Conservation (phyloP, 2,329 filamentous ascomycete species). For the Septoria linicola region DNA sequence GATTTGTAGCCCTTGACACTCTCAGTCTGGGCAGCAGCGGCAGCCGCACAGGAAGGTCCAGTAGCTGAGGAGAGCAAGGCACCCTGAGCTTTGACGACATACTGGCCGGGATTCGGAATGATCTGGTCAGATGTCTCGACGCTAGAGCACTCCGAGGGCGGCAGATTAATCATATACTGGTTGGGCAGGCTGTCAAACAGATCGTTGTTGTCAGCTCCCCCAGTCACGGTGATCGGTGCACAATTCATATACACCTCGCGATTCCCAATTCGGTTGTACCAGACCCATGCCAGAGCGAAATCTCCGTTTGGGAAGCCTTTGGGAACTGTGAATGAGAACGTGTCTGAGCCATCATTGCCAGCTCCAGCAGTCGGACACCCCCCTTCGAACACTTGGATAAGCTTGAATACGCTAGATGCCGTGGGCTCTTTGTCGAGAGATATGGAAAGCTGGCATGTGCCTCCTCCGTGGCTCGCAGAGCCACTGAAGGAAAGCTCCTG, state of each 20-base stretch:
- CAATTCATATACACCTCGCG: slow-evolving; percentile 96
- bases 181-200: slow-evolving; percentile 64
- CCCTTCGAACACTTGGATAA: slow-evolving; percentile 83
- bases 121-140: slow-evolving; percentile 53
- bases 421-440: slow-evolving; percentile 72
- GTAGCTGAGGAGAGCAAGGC: slow-evolving; percentile 12
- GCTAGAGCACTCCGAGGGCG: slow-evolving; percentile 53
- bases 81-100: slow-evolving; percentile 4
- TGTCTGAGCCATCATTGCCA: slow-evolving; percentile 45
- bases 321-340: slow-evolving; percentile 72
- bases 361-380: slow-evolving; percentile 75
- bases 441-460: slow-evolving; percentile 83
- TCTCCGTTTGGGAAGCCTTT: slow-evolving; percentile 69
- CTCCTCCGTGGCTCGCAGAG: slow-evolving; percentile 78
- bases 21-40: slow-evolving; percentile 18
- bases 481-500: slow-evolving; percentile 68
- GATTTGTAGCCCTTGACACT: slow-evolving; percentile 14
- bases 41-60: slow-evolving; percentile 25
- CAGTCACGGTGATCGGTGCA: slow-evolving; percentile 65
- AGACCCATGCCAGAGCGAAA: slow-evolving; percentile 81
- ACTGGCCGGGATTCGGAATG: slow-evolving; percentile 61
- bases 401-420: slow-evolving; percentile 70
- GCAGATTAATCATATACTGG: slow-evolving; percentile 68
- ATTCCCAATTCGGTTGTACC: slow-evolving; percentile 83
- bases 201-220: slow-evolving; percentile 42